These are phyloP conservation scores for Luzula sylvatica DNA, from an alignment of 176 grass and related monocot species.

Conservation along the genomic window DNA sequence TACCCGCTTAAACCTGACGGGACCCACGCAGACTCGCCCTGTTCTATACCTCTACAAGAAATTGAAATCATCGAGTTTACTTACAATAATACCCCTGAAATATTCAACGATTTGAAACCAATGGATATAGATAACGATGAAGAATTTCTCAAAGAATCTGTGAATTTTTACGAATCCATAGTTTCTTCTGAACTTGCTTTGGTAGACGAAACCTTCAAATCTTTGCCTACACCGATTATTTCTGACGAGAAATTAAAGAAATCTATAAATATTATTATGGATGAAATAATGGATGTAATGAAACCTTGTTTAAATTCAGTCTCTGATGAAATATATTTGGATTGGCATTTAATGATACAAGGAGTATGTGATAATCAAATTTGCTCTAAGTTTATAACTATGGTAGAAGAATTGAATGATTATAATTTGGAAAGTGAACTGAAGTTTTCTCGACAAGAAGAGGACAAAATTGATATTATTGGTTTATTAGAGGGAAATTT, in stretches of 20 bases:
- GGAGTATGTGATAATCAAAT: constrained; percentile 50
- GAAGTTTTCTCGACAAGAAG: constrained; percentile 28
- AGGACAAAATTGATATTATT: constrained; percentile 26
- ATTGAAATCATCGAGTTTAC: constrained; percentile 54
- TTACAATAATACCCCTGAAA: constrained; percentile 42
- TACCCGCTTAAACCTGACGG: constrained; percentile 59
- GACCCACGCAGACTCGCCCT: constrained; percentile 43
- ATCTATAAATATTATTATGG: constrained; percentile 17
- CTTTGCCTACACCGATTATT: constrained; percentile 67
- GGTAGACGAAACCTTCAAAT: constrained; percentile 73
- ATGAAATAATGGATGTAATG: constrained; percentile 40
- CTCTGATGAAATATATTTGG: constrained; percentile 80
- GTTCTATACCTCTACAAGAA: constrained; percentile 57
- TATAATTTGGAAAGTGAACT: constrained; percentile 38
- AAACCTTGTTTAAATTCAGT: constrained; percentile 53
- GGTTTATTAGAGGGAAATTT: constrained; percentile 52
- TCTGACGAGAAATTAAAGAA: constrained; percentile 49
- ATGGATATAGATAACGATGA: constrained; percentile 36
- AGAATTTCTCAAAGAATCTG: constrained; percentile 45
- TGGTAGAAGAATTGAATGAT: constrained; percentile 46
- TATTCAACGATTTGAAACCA: constrained; percentile 38
- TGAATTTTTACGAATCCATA: constrained; percentile 61
- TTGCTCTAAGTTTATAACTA: constrained; percentile 45
- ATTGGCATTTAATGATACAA: constrained; percentile 80
- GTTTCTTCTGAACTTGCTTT: constrained; percentile 69